Evolutionary conservation across 768 basidiomycete genomes (phyloP), one percentile per base, ranked within the genome.

Genomic region (Chlorophyllum brunneum): DNA sequence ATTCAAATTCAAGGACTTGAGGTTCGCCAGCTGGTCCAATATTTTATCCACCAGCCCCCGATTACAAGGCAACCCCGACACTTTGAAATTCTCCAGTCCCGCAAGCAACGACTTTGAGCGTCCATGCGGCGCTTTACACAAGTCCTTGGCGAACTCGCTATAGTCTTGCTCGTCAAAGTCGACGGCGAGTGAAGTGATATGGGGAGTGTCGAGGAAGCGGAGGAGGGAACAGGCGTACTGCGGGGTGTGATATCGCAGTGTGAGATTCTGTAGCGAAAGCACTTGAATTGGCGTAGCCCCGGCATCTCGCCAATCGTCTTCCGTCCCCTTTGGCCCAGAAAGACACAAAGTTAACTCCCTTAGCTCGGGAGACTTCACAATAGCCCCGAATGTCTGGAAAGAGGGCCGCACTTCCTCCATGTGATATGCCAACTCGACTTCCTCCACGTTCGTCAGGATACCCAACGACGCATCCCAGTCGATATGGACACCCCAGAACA

Each of bases 401-500:
- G 76, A 72, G 1, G 86, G 88, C 10, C 85, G 79, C 11, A 83
- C 83, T 59, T 85, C 80, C 24, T 75, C 70, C 7, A 75, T 64
- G 58, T 86, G 86, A 66, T 77, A 87, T 0, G 81, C 77, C 36
- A 89, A 68, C 58, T 85, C 78, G 18, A 89, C 62, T 13, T 78
- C 73, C 20, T 58, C 61, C 24, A 89, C 67, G 11, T 70, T 73
- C 15, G 60, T 56, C 22, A 85, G 69, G 57, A 80, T 72, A 7
- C 64, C 52, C 18, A 72, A 61, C 13, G 74, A 69, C 29, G 71
- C 67, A 26, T 74, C 69, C 88, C 88, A 90, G 51, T 82, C 75
- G 29, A 89, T 64, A 55, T 86, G 86, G 4, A 88, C 82, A 33
- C 85, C 86, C 81, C 83, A 86, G 23, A 90, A 69, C 8, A 70